Evolutionary conservation across 2,329 filamentous ascomycete species (phyloP).

Genomic region (Thelonectria rubi): DNA sequence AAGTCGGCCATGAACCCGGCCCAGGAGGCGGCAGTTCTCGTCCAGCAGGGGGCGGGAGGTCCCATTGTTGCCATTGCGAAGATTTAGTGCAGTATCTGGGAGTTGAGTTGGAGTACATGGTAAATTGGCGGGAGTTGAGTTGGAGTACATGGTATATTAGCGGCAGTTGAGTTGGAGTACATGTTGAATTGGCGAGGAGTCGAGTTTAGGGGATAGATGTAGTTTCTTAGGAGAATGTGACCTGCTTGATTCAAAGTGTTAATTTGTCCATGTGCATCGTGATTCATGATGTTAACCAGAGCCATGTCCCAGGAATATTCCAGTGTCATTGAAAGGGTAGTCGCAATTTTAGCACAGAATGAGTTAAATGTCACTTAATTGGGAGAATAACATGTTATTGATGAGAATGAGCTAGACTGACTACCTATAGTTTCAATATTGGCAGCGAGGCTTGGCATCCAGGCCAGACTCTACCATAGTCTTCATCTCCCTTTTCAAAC

Average conservation of each 20-base stretch:
- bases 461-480: neutral
- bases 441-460: neutral
- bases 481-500: neutral
- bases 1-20: slow-evolving; percentile 35
- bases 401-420: neutral
- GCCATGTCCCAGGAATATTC: too few relatives aligned
- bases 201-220: too few relatives aligned
- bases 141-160: too few relatives aligned
- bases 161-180: too few relatives aligned
- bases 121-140: neutral
- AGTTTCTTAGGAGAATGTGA: too few relatives aligned
- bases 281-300: too few relatives aligned
- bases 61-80: slow-evolving; percentile 40
- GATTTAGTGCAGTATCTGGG: slow-evolving; percentile 14
- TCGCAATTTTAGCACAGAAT: too few relatives aligned
- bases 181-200: too few relatives aligned
- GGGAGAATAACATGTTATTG: neutral
- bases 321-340: too few relatives aligned
- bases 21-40: slow-evolving; percentile 41
- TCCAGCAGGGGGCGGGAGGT: slow-evolving; percentile 42
- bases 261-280: too few relatives aligned
- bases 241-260: too few relatives aligned
- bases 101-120: neutral
- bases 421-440: neutral
- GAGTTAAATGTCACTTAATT: too few relatives aligned